phyloP scores from a whole-genome alignment of 2,329 filamentous ascomycete species.

The Ophiostoma populinum region DNA sequence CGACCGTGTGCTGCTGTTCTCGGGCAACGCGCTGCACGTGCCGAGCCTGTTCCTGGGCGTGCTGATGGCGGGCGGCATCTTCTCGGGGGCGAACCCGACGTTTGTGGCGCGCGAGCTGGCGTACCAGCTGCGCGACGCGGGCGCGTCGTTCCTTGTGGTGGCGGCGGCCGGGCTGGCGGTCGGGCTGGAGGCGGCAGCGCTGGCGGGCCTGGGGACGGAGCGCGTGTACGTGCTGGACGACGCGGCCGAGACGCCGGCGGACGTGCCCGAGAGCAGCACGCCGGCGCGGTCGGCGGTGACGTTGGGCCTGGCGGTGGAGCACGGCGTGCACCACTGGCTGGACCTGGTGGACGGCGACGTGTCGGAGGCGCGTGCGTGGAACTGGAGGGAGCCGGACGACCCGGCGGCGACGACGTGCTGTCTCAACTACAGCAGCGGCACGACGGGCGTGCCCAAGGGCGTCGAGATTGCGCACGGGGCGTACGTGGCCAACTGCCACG shows the following conservation, averaged over 20 bases:
- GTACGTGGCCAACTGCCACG: slow-evolving; percentile 52
- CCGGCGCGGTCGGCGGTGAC: neutral
- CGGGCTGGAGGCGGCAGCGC: slow-evolving; percentile 46
- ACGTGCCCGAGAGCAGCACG: slow-evolving; percentile 5
- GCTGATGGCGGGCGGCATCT: slow-evolving; percentile 62
- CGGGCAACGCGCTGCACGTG: slow-evolving; percentile 57
- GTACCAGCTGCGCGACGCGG: slow-evolving; percentile 58
- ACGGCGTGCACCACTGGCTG: slow-evolving; percentile 40
- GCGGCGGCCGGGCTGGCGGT: slow-evolving; percentile 40
- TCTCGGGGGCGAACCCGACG: slow-evolving; percentile 38
- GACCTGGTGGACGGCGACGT: slow-evolving; percentile 33
- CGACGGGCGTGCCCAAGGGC: slow-evolving; percentile 70
- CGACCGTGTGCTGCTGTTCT: slow-evolving; percentile 58
- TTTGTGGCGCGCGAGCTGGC: slow-evolving; percentile 52
- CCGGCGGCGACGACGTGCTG: slow-evolving; percentile 39
- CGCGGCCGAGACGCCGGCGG: slow-evolving; percentile 20
- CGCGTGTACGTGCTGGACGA: slow-evolving; percentile 50
- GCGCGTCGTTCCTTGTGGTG: slow-evolving; percentile 49
- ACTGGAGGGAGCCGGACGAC: slow-evolving; percentile 41
- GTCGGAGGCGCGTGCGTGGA: slow-evolving; percentile 36
- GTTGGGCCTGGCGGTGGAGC: slow-evolving; percentile 7
- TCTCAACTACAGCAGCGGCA: slow-evolving; percentile 66
- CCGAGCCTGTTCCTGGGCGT: slow-evolving; percentile 54
- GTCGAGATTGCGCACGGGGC: slow-evolving; percentile 67
- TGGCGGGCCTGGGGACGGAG: slow-evolving; percentile 34